Base-by-base conservation (phyloP, 352 stramenopile genomes). In the Globisporangium polare region DNA sequence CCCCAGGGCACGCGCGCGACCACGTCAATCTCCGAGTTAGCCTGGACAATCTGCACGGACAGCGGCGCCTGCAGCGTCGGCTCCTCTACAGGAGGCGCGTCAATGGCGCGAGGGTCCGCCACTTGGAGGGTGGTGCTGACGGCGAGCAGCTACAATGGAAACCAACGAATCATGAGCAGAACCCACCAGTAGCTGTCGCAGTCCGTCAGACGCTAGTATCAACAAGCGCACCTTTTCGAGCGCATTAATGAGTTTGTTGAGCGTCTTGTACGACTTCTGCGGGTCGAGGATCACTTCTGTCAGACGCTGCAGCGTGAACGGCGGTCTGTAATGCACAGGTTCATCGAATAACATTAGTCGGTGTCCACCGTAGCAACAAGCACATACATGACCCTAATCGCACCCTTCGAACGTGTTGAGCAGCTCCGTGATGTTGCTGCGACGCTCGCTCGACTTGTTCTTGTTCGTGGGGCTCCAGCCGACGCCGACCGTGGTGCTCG, bases 231-330 rank as follows among this genome's bases (percentile, higher is more conserved):
- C 77, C 66, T 94, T 94, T 71, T 94, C 81, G 22, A 94, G 71
- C 20, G 83, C 85, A 31, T 92, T 92, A 59, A 92, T 77, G 51
- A 92, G 71, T 62, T 94, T 94, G 68, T 79, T 77, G 37, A 88
- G 72, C 52, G 62, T 89, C 68, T 79, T 85, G 78, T 94, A 94
- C 27, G 73, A 86, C 54, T 77, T 79, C 13, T 72, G 67, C 0
- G 85, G 85, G 59, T 90, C 72, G 45, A 92, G 10, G 49, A 92
- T 80, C 42, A 94, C 78, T 69, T 94, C 85, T 3, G 80, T 87
- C 53, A 94, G 74, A 0, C 85, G 73, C 65, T 94, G 85, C 59
- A 94, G 75, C 55, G 85, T 94, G 67, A 94, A 94, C 37, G 85
- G 85, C 31, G 85, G 80, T 0, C 80, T 86, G n/a, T 20, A 22